These are phyloP conservation scores for Cryptococcus hybrid DNA, from an alignment of 1,284 basidiomycete genomes.

Conservation along the genomic window DNA sequence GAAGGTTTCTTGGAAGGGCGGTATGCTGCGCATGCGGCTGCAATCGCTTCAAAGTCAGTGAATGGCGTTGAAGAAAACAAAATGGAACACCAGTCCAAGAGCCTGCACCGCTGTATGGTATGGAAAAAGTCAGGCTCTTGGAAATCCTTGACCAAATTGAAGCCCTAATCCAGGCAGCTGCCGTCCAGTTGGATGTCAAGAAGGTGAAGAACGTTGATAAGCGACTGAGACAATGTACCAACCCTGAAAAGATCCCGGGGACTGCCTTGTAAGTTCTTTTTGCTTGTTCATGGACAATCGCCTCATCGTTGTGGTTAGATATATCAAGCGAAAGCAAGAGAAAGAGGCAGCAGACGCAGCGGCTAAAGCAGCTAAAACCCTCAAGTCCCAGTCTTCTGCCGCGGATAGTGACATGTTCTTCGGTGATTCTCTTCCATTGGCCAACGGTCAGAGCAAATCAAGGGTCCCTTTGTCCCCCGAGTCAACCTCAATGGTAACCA, in stretches of 20 bases:
- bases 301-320: conserved; percentile 25
- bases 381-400: conserved; percentile 21
- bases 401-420: conserved; percentile 30
- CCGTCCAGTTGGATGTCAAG: conserved; percentile 68
- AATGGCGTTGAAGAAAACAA: neutral
- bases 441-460: neutral
- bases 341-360: conserved; percentile 37
- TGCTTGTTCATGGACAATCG: neutral
- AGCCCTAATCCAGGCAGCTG: conserved; percentile 58
- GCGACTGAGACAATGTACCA: conserved; percentile 78
- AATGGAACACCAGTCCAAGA: neutral
- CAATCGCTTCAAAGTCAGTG: neutral
- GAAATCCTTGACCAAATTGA: conserved; percentile 59
- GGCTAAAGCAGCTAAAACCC: conserved; percentile 36
- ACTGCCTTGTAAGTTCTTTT: conserved; percentile 60
- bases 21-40: conserved; percentile 29
- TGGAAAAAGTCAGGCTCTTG: conserved; percentile 43
- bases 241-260: conserved; percentile 87
- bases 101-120: conserved; percentile 22
- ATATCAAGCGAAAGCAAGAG: conserved; percentile 48
- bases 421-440: conserved; percentile 21
- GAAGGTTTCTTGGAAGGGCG: conserved; percentile 62
- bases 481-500: neutral
- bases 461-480: neutral
- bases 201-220: conserved; percentile 81